Evolutionary conservation across 75 land plant species (phyloP), one percentile per base, ranked within the genome.

Genomic region (Sequoiadendron giganteum): DNA sequence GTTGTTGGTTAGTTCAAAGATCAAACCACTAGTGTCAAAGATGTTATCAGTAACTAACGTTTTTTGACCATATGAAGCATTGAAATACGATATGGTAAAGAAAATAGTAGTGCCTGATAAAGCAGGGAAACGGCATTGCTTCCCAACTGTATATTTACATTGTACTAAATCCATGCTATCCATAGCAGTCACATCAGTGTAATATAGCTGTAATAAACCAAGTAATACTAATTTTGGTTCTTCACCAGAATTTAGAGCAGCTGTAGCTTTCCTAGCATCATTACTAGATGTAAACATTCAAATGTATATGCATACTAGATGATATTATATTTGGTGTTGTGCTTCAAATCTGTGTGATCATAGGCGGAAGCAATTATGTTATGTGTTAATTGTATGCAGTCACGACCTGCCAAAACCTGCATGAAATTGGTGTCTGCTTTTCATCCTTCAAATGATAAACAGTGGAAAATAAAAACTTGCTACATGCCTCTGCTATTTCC

Each of bases 61-160:
- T 32, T 73, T 73, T 28, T n/a, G 10, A 55, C 97, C 97, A 39
- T 93, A 95, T 28, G 61, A 81, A 85, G 96, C 95, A 94, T 98
- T 99, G 93, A 93, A 97, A 97, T 91, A 96, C 96, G 19, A 94
- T 83, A 91, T 97, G 95, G 32, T 93, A 18, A 58, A 91, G 76
- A 91, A 87, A 32, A 90, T 83, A 3, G 79, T 90, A 87, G 92
- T 93, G 30, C 81, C 89, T 61, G 95, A 87, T 47, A 89, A 75
- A 21, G 87, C 89, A 70, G 89, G 90, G 72, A 97, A 80, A 30
- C 92, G 90, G 40, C 77, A 68, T 89, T 94, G 95, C 88, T 92
- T 96, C 82, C 90, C 88, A 34, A 98, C 95, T 77, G 94, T 95
- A 93, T 97, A 97, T 81, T 90, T 96, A 55, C 99, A 97, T 86